Evolutionary conservation across 352 stramenopile species (phyloP).

Genomic region (Thalassiosira mediterranea): DNA sequence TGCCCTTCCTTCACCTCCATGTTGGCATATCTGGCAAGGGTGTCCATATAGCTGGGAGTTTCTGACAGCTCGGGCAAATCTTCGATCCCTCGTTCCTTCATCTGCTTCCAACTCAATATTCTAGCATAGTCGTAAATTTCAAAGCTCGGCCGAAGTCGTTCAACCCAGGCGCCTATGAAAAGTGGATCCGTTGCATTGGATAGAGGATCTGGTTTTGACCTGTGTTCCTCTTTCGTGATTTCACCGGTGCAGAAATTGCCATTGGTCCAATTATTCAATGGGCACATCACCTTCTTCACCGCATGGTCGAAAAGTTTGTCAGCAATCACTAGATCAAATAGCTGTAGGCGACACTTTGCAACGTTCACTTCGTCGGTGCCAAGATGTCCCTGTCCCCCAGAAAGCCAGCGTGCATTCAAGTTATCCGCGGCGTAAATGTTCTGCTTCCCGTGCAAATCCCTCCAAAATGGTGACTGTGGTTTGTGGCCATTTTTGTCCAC

Average conservation of each 20-base stretch:
- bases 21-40: constrained; percentile 34
- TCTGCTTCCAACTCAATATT: constrained; percentile 47
- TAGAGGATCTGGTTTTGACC: constrained; percentile 34
- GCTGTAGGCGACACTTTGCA: constrained; percentile 56
- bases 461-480: constrained; percentile 33
- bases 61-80: constrained; percentile 41
- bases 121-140: constrained; percentile 61
- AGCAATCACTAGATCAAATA: constrained; percentile 56
- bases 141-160: constrained; percentile 47
- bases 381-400: constrained; percentile 14
- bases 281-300: constrained; percentile 44
- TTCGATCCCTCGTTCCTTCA: constrained; percentile 24
- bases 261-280: constrained; percentile 36
- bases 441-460: constrained; percentile 23
- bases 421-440: constrained; percentile 38
- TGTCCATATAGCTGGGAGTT: constrained; percentile 38
- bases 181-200: constrained; percentile 14
- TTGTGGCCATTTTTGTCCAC: background rate
- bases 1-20: constrained; percentile 12
- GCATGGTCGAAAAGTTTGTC: constrained; percentile 41
- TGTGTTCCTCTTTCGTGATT: constrained; percentile 5
- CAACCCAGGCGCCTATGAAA: constrained; percentile 50
- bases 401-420: constrained; percentile 49
- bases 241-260: constrained; percentile 7
- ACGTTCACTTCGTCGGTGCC: constrained; percentile 47